Evolutionary conservation across 192 early-diverging fungal species (phyloP), one percentile per base, ranked within the genome.

Genomic region (Entrophospora sp.): DNA sequence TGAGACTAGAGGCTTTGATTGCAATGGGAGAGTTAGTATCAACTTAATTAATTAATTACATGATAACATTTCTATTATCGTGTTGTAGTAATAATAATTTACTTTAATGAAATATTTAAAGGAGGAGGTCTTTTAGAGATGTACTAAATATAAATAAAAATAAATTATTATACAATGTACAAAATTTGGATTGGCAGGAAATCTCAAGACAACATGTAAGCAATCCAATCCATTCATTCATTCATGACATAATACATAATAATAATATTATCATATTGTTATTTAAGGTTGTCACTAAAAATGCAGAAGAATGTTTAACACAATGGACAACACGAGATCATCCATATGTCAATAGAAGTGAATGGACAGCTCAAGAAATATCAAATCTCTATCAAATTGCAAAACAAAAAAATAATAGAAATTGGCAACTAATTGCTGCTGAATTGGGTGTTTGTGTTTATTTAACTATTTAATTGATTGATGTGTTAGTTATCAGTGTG

Each of bases 321-420:
- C 87, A 88, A 72, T 91, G 88, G 87, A 86, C 85, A 16, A 81
- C 77, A 22, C 85, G 86, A 45, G 88, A 89, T 46, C 89, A 91
- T 69, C 89, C 89, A 4, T 76, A 77, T 10, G 88, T 91, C 71
- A 89, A 91, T 72, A 86, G 84, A 61, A 69, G 48, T 24, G 79
- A 79, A 24, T 91, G 89, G 89, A 73, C 78, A 5, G 75, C 75
- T 22, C 32, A 64, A n/a, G 89, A 91, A 71, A 69, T 79, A 44
- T 45, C 46, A 25, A 66, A 69, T 30, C 69, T 91, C 32, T 68
- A 52, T 0, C 37, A 60, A 22, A 65, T 87, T 3, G 87, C 81
- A 5, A 34, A 72, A 24, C 66, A 74, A 30, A 43, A 83, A 36
- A 30, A 66, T 7, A 69, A 74, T 38, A 80, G 82, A 31, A 74